Evolutionary conservation across 75 land plant species (phyloP).

Genomic region (Picea sitchensis): DNA sequence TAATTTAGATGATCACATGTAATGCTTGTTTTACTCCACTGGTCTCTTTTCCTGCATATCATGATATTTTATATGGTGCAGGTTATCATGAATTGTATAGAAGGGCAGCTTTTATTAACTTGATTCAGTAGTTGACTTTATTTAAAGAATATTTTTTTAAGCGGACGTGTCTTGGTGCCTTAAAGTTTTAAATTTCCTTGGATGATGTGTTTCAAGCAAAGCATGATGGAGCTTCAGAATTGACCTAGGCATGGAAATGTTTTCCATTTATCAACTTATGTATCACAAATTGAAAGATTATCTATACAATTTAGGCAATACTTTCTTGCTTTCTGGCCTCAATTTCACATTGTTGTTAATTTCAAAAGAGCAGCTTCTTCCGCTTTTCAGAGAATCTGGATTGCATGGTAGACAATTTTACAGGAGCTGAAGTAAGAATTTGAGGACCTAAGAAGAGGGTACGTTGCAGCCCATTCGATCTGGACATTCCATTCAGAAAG

Average conservation of each 20-base stretch:
- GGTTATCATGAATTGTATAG: not conserved
- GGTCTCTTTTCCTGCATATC: not conserved
- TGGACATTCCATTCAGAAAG: no score
- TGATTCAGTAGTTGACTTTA: not conserved
- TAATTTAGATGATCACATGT: not conserved
- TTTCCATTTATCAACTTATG: not conserved
- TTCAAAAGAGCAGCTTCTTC: no score
- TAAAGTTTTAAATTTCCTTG: not conserved
- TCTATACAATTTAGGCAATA: not conserved
- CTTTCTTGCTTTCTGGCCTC: not conserved
- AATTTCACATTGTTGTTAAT: no score
- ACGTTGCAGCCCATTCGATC: no score
- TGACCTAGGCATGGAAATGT: not conserved
- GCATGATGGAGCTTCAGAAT: not conserved
- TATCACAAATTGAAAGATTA: not conserved
- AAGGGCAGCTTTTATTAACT: not conserved
- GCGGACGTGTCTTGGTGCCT: not conserved
- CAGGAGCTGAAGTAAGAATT: no score
- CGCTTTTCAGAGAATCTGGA: no score
- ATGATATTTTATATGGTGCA: not conserved
- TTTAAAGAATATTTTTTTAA: not conserved
- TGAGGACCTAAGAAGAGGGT: no score
- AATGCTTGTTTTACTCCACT: not conserved
- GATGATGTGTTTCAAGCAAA: not conserved
- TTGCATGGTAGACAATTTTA: no score